Percentiles rank a stretch among this genome's conserved stretches.
Conservation (phyloP, 176 grass and related monocot genomes). For the Rhipidocladum racemiflorum region DNA sequence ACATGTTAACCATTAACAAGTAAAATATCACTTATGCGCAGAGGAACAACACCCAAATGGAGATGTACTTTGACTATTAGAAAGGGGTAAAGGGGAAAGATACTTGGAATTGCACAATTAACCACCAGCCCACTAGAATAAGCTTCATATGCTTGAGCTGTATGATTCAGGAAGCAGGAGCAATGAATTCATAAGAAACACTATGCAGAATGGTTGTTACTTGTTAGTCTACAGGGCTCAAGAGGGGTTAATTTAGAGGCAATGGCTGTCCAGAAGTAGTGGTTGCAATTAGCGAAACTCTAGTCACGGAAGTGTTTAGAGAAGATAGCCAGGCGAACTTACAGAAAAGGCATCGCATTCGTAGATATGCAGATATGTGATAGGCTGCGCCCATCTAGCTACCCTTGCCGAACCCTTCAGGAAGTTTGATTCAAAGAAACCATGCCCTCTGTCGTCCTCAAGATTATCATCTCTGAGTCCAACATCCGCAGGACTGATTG, state of each 20-base stretch:
- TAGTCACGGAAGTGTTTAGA: neutral
- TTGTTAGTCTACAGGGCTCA: neutral
- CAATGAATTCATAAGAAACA: neutral
- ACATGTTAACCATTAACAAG: neutral
- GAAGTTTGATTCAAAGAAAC: slow-evolving; percentile 63
- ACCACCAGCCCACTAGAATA: neutral
- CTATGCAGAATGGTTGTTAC: neutral
- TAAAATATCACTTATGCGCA: neutral
- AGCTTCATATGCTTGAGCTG: neutral
- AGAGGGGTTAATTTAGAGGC: neutral
- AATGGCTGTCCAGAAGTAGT: neutral
- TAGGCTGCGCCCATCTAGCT: slow-evolving; percentile 79
- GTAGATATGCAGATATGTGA: slow-evolving; percentile 83
- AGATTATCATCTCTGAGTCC: slow-evolving; percentile 56
- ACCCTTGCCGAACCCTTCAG: slow-evolving; percentile 47
- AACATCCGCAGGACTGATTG: slow-evolving; percentile 71
- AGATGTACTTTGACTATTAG: neutral
- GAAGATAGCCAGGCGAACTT: slow-evolving; percentile 20
- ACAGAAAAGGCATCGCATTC: slow-evolving; percentile 77
- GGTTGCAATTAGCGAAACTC: neutral
- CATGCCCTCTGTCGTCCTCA: slow-evolving; percentile 73
- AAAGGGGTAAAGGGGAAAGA: neutral
- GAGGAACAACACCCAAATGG: neutral
- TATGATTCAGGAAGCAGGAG: neutral
- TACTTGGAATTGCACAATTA: neutral